Evolutionary conservation across 345 rosid species (phyloP), one percentile per base, ranked within the genome.

Genomic region (Kernera saxatilis): DNA sequence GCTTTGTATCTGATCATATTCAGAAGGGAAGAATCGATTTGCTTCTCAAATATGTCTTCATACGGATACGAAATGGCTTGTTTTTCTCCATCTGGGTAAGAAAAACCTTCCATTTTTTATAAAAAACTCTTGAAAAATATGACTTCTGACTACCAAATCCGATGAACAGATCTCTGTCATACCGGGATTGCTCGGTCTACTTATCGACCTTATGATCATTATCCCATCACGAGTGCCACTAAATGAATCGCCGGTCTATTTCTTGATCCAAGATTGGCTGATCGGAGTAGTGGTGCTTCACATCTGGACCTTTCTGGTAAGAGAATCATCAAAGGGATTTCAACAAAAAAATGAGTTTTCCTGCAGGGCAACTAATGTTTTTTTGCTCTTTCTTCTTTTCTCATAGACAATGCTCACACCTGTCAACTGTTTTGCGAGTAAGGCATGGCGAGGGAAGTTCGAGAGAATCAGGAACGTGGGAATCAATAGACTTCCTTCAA

Each of bases 181-280:
- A 37, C 62, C 76, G n/a, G 69, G 23, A 11, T 27, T 63, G 61
- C 50, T 50, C 0, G 63, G 70, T 29, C 54, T 74, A 26, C 63
- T 71, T 1, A 49, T 74, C 22, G 49, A 67, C 10, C 73, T 74
- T 21, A 67, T 67, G 73, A 43, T 51, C 62, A 41, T 74, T 27
- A 69, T 61, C 54, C 74, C 78, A 41, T 41, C 18, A 23, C 40
- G 57, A 35, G 74, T 68, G 21, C 43, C 74, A 4, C 17, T 52
- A 51, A 18, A 58, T 32, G 68, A 74, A 57, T 26, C 54, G 41
- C 74, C 78, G 1, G 35, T 75, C 10, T 45, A 27, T 13, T 32
- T 41, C 40, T 50, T 50, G 78, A 3, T 49, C 29, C 69, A 59
- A 43, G 69, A 75, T 59, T 68, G 73, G 74, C n/a, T 67, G 18